Evolutionary conservation across 768 basidiomycete species (phyloP).

Genomic region (Harrya chromipes): DNA sequence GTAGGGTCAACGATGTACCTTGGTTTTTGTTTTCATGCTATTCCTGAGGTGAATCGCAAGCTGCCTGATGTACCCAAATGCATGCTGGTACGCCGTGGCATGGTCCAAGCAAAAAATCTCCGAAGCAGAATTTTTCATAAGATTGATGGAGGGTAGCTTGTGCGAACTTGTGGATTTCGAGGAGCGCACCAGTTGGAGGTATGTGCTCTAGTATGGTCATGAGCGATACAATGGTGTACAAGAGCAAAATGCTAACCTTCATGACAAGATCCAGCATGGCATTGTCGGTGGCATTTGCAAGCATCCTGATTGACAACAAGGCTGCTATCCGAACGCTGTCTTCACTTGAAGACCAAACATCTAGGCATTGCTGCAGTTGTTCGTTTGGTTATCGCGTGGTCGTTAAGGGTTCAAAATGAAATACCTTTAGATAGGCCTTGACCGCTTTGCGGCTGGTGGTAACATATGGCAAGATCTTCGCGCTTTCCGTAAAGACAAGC

Average conservation of each 20-base stretch:
- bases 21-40: constrained; percentile 85
- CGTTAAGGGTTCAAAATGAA: not conserved
- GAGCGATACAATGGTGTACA: not conserved
- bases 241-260: constrained; percentile 50
- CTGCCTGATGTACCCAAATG: constrained; percentile 93
- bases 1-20: constrained; percentile 44
- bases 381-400: not conserved
- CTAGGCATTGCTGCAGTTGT: constrained; percentile 63
- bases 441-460: constrained; percentile 80
- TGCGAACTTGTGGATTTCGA: constrained; percentile 83
- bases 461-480: constrained; percentile 88
- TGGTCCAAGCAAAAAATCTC: constrained; percentile 85
- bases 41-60: constrained; percentile 90
- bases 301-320: constrained; percentile 78
- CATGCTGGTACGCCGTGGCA: constrained; percentile 81
- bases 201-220: constrained; percentile 61
- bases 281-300: constrained; percentile 75
- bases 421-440: constrained; percentile 85
- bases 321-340: constrained; percentile 83
- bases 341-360: constrained; percentile 77
- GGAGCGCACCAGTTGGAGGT: constrained; percentile 79
- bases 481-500: constrained; percentile 77
- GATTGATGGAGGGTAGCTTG: constrained; percentile 85
- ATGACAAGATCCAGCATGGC: constrained; percentile 81
- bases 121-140: constrained; percentile 97